Percentiles rank a stretch among this genome's conserved stretches.
Evolutionary conservation across 257 asterid genomes (phyloP).

Genomic region (Petrea volubilis): DNA sequence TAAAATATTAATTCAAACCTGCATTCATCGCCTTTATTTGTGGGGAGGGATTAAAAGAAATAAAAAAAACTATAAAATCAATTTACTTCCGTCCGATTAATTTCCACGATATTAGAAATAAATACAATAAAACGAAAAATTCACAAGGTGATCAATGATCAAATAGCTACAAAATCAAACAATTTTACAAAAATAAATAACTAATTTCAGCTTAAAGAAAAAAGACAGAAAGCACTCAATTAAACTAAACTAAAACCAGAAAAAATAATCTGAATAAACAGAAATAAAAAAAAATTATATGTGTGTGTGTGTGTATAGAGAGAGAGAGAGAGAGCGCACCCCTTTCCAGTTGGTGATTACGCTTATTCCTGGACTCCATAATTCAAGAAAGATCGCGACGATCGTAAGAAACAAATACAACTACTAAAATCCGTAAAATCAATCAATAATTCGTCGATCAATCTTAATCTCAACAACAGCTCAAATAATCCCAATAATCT

Average conservation of each 20-base stretch:
- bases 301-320: background rate
- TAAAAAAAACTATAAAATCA: too few relatives aligned
- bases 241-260: background rate
- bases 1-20: background rate
- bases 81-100: background rate
- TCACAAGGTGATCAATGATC: background rate
- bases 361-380: conserved; percentile 50
- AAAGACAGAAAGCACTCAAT: background rate
- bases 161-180: background rate
- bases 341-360: conserved; percentile 43
- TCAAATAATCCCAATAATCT: conserved; percentile 30
- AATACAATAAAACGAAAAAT: background rate
- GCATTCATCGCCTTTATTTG: background rate
- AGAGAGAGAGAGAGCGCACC: conserved; percentile 28
- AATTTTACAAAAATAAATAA: background rate
- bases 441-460: conserved; percentile 1
- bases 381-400: conserved; percentile 20
- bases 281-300: background rate
- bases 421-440: conserved; percentile 7
- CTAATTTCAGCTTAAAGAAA: background rate
- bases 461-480: conserved; percentile 25
- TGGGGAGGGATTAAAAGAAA: background rate
- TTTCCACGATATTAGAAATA: background rate
- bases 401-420: conserved; percentile 5
- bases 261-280: background rate